phyloP scores from a whole-genome alignment of 768 basidiomycete genomes.

The Daedaleopsis sinensis region DNA sequence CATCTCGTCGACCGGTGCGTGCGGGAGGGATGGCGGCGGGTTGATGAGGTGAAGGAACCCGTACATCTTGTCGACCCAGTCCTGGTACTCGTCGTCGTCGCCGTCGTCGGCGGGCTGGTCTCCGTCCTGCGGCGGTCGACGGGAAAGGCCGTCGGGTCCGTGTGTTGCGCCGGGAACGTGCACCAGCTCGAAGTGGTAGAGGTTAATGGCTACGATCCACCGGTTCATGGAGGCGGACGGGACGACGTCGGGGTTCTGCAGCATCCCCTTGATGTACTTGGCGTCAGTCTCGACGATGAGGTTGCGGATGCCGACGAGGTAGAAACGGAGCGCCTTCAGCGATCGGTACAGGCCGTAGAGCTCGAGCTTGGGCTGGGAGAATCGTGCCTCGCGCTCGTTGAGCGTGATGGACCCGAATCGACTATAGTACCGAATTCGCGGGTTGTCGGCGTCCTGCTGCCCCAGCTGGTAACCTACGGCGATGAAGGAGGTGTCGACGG shows the following conservation, averaged over 20 bases:
- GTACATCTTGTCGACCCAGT: conserved; percentile 14
- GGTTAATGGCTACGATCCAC: conserved; percentile 43
- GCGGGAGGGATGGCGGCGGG: conserved; percentile 15
- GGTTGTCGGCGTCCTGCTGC: conserved; percentile 24
- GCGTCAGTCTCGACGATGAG: conserved; percentile 42
- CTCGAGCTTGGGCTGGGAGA: conserved; percentile 31
- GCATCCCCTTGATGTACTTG: conserved; percentile 40
- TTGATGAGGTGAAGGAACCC: conserved; percentile 6
- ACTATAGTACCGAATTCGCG: conserved; percentile 24
- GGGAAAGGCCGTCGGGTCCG: conserved; percentile 36
- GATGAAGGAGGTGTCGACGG: conserved; percentile 30
- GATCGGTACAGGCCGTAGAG: conserved; percentile 26
- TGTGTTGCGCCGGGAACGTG: conserved; percentile 37
- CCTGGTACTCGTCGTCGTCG: not conserved
- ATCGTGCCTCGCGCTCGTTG: conserved; percentile 26
- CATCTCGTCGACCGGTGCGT: conserved; percentile 3
- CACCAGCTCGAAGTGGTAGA: conserved; percentile 38
- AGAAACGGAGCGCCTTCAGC: conserved; percentile 2
- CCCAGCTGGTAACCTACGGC: conserved; percentile 30
- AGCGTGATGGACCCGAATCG: conserved; percentile 43
- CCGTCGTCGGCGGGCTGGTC: not conserved
- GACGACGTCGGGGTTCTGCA: conserved; percentile 40
- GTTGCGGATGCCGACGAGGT: conserved; percentile 20
- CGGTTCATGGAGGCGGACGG: conserved; percentile 42
- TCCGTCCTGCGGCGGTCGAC: conserved; percentile 6